A percentile compares a stretch with the other conserved stretches of the same genome.
These are phyloP conservation scores for Aspergillus funiculosus DNA, from an alignment of 495 filamentous ascomycete genomes.

Conservation along the genomic window DNA sequence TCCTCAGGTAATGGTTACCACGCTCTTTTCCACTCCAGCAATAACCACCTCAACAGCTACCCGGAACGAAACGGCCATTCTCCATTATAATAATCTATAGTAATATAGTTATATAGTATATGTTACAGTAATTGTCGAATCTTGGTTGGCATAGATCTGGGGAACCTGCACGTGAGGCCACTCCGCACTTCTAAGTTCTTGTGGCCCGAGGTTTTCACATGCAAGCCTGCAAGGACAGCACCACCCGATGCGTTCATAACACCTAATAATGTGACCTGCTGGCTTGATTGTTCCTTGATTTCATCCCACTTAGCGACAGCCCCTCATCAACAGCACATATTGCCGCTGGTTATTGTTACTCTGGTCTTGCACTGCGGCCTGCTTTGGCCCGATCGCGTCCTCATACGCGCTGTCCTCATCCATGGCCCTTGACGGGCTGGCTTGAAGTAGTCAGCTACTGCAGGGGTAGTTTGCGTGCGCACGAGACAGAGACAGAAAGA, in stretches of 20 bases:
- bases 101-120: too few species aligned
- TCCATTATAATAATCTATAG: too few species aligned
- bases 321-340: not conserved
- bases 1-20: too few species aligned
- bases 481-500: not conserved
- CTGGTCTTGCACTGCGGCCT: too few species aligned
- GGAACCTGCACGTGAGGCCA: conserved; percentile 23
- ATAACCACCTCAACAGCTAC: too few species aligned
- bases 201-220: conserved; percentile 32
- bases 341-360: too few species aligned
- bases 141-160: conserved; percentile 12
- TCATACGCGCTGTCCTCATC: conserved; percentile 8
- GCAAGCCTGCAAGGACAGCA: too few species aligned
- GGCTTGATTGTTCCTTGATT: not conserved
- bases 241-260: conserved; percentile 3
- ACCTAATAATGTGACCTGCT: conserved; percentile 18
- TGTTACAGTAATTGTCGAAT: too few species aligned
- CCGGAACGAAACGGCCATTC: too few species aligned
- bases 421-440: conserved; percentile 19
- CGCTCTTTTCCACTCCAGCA: too few species aligned
- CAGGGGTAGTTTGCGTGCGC: conserved; percentile 9
- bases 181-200: conserved; percentile 11
- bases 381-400: not conserved
- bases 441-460: conserved; percentile 17
- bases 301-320: not conserved